Base-by-base conservation (phyloP, 192 early-diverging fungal genomes). In the Lunasporangiospora selenospora region DNA sequence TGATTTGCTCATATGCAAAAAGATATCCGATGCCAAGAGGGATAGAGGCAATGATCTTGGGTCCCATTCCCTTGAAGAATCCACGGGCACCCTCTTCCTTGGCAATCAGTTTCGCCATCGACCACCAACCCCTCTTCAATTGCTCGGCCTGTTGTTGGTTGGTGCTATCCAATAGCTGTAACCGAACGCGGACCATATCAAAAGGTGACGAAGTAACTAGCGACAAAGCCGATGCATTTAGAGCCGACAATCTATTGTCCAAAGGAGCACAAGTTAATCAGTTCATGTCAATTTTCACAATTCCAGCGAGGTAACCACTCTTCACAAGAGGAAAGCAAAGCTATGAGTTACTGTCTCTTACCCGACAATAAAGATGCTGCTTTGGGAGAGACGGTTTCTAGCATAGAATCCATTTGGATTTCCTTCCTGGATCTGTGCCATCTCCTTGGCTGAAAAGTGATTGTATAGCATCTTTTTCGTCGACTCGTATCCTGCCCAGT, bases 21-120 rank as follows among this genome's bases (percentile, higher is more conserved):
- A 71, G 42, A 23, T 71, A 71, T 9, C 67, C 67, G 18, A 71
- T 57, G 5, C 67, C 67, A 24, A 45, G 53, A 26, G 67, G 67
- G 18, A 71, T 71, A 3, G 67, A 43, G 6, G 67, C 67, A 58
- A 71, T 71, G 8, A 71, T 48, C 46, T 71, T 71, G 24, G 96
- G 95, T 1, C 94, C 70, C 65, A 99, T 81, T 2, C 92, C 93
- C 43, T 85, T 84, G 70, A 89, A 90, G 39, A 96, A 79, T 13
- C 95, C 94, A 11, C 86, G 82, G 12, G 88, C 47, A 1, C 91
- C 92, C 56, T 94, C 92, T 32, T 85, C 80, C n/a, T 65, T 75
- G 5, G 82, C 82, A 29, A 94, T 80, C 47, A 71, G 4, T 34
- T 71, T 71, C 1, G 67, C 67, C 67, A 71, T 71, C 1, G 67